Base-by-base conservation (phyloP, 2,329 filamentous ascomycete genomes). In the Elsinoe ampelina region DNA sequence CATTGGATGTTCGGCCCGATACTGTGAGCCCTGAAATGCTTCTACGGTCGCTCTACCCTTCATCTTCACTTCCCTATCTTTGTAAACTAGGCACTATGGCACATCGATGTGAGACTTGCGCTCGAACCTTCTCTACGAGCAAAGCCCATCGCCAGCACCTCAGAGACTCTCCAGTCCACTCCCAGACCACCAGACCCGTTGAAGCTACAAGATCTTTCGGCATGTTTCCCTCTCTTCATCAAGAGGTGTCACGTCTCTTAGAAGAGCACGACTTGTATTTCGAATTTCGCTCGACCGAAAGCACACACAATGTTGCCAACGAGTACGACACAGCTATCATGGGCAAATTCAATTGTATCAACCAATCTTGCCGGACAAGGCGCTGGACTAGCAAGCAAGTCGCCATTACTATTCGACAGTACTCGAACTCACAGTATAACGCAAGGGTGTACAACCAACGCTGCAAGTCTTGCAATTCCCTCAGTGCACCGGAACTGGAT, bases 321-420 rank as follows among this genome's bases (percentile, higher is more conserved):
- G 54, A 62, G 17, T 68, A 69, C 56, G 66, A 73, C 54, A 75
- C 72, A 8, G 70, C 68, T 56, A 68, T 75, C 55, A 73, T 71
- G 68, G 72, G 73, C 22, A 65, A 63, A 20, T 75, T 75, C 57
- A 60, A 50, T n/a, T 75, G 72, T 59, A 59, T 15, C 7, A 74
- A 72, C 52, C 2, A 17, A 12, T 20, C 38, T 15, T 75, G 72
- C 58, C 10, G 1, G 1, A 58, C 61, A 0, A 57, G 20, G 5
- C 69, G 67, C 43, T 75, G 73, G 72, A 60, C 63, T 5, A 75
- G 72, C 65, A 71, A 68, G 57, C 65, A 59, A 58, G 69, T 75
- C 54, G 68, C 72, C 13, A 71, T 73, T 30, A 72, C 67, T 0
- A 74, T 76, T 26, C 68, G 72, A 19, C 63, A 72, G 61, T 76